Evolutionary conservation across 176 grass and related monocot genomes (phyloP).

Genomic region (Eragrostis curvula): DNA sequence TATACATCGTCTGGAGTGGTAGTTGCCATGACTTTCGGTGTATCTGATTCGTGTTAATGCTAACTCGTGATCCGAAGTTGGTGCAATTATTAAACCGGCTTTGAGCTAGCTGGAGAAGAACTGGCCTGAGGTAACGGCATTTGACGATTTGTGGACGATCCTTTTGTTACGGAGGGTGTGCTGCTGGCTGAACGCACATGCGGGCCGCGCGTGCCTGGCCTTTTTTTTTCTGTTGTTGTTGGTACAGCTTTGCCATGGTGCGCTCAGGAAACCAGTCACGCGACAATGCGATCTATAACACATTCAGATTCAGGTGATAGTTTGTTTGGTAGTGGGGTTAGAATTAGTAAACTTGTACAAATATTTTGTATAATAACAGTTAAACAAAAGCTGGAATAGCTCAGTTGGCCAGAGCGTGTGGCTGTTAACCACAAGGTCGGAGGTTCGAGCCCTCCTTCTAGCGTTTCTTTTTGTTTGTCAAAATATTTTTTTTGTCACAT

Average conservation of each 20-base stretch:
- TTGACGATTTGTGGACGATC: not conserved
- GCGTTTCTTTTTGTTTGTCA: conserved; percentile 22
- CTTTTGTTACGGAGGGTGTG: not conserved
- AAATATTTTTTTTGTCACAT: too few species aligned
- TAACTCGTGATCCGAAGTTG: conserved; percentile 32
- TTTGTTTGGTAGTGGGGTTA: not conserved
- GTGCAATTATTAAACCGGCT: conserved; percentile 10
- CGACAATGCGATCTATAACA: not conserved
- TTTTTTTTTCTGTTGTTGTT: not conserved
- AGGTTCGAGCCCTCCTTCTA: conserved; percentile 85
- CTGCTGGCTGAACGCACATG: conserved; percentile 1
- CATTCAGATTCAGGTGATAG: not conserved
- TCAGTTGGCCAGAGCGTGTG: conserved; percentile 87
- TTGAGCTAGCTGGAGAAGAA: conserved; percentile 33
- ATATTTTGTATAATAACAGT: not conserved
- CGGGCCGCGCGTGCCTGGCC: not conserved
- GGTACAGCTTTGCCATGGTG: not conserved
- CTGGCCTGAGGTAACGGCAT: not conserved
- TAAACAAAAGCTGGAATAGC: conserved; percentile 54
- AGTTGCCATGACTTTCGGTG: not conserved
- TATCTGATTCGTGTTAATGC: not conserved
- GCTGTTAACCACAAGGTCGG: conserved; percentile 86
- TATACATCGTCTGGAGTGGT: not conserved
- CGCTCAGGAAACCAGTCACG: not conserved
- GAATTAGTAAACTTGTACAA: not conserved